Evolutionary conservation across 192 early-diverging fungal species (phyloP), one percentile per base, ranked within the genome.

Genomic region (Funneliformis mosseae): DNA sequence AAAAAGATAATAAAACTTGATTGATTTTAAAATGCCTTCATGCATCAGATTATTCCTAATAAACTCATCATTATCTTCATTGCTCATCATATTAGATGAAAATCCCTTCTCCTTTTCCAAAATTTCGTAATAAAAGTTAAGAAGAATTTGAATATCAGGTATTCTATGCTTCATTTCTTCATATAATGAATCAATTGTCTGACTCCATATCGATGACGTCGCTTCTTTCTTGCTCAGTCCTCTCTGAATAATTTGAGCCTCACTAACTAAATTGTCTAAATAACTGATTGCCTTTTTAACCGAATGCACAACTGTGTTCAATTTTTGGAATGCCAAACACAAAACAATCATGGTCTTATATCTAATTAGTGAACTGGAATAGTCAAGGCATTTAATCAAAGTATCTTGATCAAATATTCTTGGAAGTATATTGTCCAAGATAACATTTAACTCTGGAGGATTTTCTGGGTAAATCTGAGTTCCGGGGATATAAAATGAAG

Each of bases 341-440:
- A 94, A 80, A 28, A 89, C 84, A 10, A 91, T 83, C 23, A 89
- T 86, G 0, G 90, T 85, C 42, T 89, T 90, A 64, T 94, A 93
- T 43, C 90, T 85, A 41, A 95, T 90, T 33, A 93, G 84, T 28
- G 76, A 76, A 72, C 88, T 91, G 1, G 90, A 77, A 78, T 94
- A 91, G 55, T 92, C 90, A 1, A 96, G 74, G 25, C 88, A 92
- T 78, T 92, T 90, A 60, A 86, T 88, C 27, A 85, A 74, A 7
- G 91, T 74, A 2, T 81, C 43, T 10, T 92, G 90, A 77, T 85
- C 87, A 27, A 91, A 84, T 1, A 85, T 77, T 42, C 80, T 67
- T 10, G 95, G 95, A 7, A 95, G 82, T 60, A 95, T 90, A 80
- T 94, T 95, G 18, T 93, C 92, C 8, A 89, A 87, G 27, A 95